These are phyloP conservation scores for Aspergillus unguis DNA, from an alignment of 2,329 filamentous ascomycete genomes.

Conservation along the genomic window DNA sequence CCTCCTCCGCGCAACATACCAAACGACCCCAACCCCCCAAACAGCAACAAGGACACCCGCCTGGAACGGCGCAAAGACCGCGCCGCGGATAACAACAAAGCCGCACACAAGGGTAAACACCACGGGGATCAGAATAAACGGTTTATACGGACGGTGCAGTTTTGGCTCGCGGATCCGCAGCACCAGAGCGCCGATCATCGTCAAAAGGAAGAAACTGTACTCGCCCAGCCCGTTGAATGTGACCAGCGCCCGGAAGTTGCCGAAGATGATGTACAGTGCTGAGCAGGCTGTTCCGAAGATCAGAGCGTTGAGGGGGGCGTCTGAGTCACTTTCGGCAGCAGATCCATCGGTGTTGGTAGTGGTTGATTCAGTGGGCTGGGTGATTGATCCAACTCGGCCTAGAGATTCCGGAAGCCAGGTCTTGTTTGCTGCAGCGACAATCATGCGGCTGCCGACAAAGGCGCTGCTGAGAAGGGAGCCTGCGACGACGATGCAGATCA, in stretches of 20 bases:
- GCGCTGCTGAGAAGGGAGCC: slow-evolving; percentile 18
- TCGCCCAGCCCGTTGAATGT: slow-evolving; percentile 19
- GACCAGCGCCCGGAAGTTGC: slow-evolving; percentile 17
- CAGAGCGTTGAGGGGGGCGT: slow-evolving; percentile 17
- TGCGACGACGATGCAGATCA: slow-evolving; percentile 17
- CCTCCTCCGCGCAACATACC: slow-evolving; percentile 7
- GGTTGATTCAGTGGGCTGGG: not conserved
- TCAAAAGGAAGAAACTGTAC: slow-evolving; percentile 20
- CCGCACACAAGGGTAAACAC: slow-evolving; percentile 15
- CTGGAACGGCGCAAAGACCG: slow-evolving; percentile 15
- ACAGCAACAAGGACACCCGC: slow-evolving; percentile 10
- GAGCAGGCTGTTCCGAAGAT: slow-evolving; percentile 14
- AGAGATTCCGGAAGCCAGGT: slow-evolving; percentile 17
- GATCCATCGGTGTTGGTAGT: not conserved
- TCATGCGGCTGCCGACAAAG: slow-evolving; percentile 18
- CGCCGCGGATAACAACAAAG: slow-evolving; percentile 13
- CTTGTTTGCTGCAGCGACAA: slow-evolving; percentile 14
- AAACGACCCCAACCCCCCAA: slow-evolving; percentile 12
- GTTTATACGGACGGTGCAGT: slow-evolving; percentile 16
- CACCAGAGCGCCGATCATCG: slow-evolving; percentile 14
- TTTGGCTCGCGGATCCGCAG: slow-evolving; percentile 17
- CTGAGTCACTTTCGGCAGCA: not conserved
- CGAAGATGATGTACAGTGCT: slow-evolving; percentile 15
- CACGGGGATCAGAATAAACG: slow-evolving; percentile 8
- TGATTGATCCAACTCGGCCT: slow-evolving; percentile 8